Base-by-base conservation (phyloP, 2,329 filamentous ascomycete genomes). In the Pseudogymnoascus sp. region DNA sequence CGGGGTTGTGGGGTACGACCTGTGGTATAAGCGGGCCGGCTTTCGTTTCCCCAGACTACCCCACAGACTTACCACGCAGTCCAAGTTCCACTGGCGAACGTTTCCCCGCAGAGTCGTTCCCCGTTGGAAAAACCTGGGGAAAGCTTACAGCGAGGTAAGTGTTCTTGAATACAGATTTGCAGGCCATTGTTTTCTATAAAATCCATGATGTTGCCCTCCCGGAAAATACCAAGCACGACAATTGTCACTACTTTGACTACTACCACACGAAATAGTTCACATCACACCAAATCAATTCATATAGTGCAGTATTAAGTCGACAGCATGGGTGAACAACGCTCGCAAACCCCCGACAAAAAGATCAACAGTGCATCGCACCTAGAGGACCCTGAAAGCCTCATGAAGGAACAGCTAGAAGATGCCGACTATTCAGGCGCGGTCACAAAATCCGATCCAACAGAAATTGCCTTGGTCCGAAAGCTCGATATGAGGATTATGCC, bases 401-500 rank as follows among this genome's bases (percentile, higher is more conserved):
- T 45, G 41, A 45, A 45, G 6, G 41, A 26, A 45, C 12, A 12
- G 21, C 12, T 31, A 33, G 49, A 49, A 23, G 23, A 26, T 29
- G 64, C 45, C 38, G 64, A 65, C 37, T 65, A 66, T 52, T 60
- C 64, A 3, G 65, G 74, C 3, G 74, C 74, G 0, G 67, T 70
- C 3, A 69, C 67, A 59, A 76, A 76, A 65, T 70, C 69, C 2
- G 69, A 69, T 55, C 66, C 70, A 7, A 69, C 66, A 29, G 74
- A 76, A 66, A 75, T 76, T 61, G 69, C 68, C 0, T 72, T 76
- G 8, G 74, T 76, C 11, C 68, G 72, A 52, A 76, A 76, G 65
- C 65, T 76, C 2, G 74, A 76, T 60, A 68, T 65, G 43, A 67
- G 74, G 41, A 75, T 76, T 67, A 74, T 77, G 68, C 77, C 78